Evolutionary conservation across 306 rosid genomes (phyloP).

Genomic region (Betula pendula): DNA sequence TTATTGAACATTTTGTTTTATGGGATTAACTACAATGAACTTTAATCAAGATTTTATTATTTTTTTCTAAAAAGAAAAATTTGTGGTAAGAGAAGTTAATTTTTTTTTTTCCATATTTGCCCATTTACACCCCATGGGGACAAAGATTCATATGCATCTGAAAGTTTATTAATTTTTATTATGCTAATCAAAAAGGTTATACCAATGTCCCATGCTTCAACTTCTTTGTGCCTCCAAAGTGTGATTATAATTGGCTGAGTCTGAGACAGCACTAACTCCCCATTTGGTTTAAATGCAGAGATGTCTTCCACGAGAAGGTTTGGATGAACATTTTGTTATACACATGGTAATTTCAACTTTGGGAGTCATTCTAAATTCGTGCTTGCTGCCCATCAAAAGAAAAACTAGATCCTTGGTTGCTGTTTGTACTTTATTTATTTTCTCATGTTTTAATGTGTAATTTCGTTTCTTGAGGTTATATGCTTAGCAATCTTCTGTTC

Average conservation of each 20-base stretch:
- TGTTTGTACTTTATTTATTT: conserved; percentile 11
- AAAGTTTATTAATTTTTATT: background rate
- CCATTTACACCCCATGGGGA: background rate
- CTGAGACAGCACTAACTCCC: conserved; percentile 17
- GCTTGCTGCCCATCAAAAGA: background rate
- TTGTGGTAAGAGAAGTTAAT: background rate
- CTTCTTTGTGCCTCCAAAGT: conserved; percentile 6
- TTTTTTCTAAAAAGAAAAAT: background rate
- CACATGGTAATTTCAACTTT: conserved; percentile 58
- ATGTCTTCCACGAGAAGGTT: conserved; percentile 81
- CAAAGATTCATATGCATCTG: background rate
- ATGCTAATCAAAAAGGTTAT: background rate
- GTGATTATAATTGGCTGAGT: conserved; percentile 18
- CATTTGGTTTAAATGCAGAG: conserved; percentile 57
- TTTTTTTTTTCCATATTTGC: background rate
- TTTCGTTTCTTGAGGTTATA: background rate
- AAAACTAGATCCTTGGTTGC: background rate
- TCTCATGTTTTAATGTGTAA: conserved; percentile 20
- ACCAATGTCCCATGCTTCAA: background rate
- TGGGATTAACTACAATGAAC: background rate
- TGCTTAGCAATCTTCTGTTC: background rate
- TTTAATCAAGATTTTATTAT: background rate
- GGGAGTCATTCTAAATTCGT: conserved; percentile 3
- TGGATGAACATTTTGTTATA: conserved; percentile 89
- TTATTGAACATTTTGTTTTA: background rate